Base-by-base conservation (phyloP, 2,329 filamentous ascomycete genomes). In the Coniochaeta hoffmannii region DNA sequence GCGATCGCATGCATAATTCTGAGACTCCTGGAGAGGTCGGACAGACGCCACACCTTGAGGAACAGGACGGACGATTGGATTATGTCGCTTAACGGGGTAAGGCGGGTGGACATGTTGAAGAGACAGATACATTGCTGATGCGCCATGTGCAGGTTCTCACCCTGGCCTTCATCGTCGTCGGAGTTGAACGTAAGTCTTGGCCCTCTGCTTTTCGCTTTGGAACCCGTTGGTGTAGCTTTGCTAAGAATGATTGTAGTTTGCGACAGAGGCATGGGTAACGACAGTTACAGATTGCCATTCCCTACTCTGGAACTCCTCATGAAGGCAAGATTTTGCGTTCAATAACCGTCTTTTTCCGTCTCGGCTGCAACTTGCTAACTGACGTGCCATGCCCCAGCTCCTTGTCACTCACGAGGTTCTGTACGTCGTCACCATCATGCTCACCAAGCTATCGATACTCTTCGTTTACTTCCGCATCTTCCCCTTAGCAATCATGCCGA, bases 401-500 rank as follows among this genome's bases (percentile, higher is more conserved):
- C 38, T 54, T 7, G 6, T 46, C 11, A 28, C 26, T 14, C 53
- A 54, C 53, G 38, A 54, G 24, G 15, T 54, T 6, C 15, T 50
- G 19, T 54, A 46, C 36, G 41, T 41, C 17, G n/a, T 15, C 24
- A 26, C 36, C 11, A 14, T 54, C 19, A 35, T 46, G 19, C 44
- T 54, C 17, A 54, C 53, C 15, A 38, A 41, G 28, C 28, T 44
- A 34, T 54, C 53, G 4, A 36, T 54, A 28, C 14, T 54, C 11
- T 54, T 54, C 28, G 41, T 54, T 24, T 54, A 54, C 30, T 17
- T 22, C 36, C 53, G 26, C 17, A 41, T 54, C 3, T 49, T 54
- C 30, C 53, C 53, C 2, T 26, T 54, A 17, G 9, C 15, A 14
- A 17, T 50, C 38, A 31, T 54, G 26, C 38, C 53, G 24, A 50